Conservation (phyloP, 2,329 filamentous ascomycete genomes). For the Xylariaceae sp. region DNA sequence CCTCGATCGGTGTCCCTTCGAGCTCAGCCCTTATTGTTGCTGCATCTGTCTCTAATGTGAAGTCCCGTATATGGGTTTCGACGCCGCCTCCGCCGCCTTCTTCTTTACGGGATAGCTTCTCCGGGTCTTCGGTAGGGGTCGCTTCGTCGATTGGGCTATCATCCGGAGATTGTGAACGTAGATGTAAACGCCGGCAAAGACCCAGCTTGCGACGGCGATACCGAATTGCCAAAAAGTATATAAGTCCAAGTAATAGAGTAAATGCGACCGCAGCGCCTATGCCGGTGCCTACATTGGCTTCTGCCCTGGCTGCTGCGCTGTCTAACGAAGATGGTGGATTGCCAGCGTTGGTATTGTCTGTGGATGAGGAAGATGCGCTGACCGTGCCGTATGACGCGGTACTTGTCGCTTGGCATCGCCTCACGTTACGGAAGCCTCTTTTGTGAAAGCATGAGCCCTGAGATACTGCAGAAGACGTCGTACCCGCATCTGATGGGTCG, state of each 20-base stretch:
- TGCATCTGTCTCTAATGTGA: background rate
- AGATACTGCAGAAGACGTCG: too few relatives aligned
- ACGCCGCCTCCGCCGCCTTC: background rate
- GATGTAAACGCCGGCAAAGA: too few relatives aligned
- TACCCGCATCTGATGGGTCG: too few relatives aligned
- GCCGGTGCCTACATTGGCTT: background rate
- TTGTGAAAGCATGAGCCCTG: too few relatives aligned
- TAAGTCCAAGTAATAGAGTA: background rate
- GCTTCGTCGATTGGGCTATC: too few relatives aligned
- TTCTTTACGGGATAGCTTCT: background rate
- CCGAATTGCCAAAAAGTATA: constrained; percentile 1
- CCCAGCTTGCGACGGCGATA: too few relatives aligned
- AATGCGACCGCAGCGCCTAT: background rate
- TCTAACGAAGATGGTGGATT: too few relatives aligned
- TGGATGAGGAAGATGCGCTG: too few relatives aligned
- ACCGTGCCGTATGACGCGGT: too few relatives aligned
- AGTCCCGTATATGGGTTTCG: background rate
- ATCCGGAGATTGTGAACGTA: too few relatives aligned
- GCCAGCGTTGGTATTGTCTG: background rate
- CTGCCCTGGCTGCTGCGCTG: background rate
- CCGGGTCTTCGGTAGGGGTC: background rate
- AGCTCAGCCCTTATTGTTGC: constrained; percentile 3
- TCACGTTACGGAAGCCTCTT: too few relatives aligned
- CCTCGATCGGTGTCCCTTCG: background rate
- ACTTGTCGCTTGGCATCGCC: too few relatives aligned